A percentile compares a stretch with the other conserved stretches of the same genome.
Evolutionary conservation across 2,329 filamentous ascomycete genomes (phyloP).

Genomic region (Trichoderma citrinoviride): DNA sequence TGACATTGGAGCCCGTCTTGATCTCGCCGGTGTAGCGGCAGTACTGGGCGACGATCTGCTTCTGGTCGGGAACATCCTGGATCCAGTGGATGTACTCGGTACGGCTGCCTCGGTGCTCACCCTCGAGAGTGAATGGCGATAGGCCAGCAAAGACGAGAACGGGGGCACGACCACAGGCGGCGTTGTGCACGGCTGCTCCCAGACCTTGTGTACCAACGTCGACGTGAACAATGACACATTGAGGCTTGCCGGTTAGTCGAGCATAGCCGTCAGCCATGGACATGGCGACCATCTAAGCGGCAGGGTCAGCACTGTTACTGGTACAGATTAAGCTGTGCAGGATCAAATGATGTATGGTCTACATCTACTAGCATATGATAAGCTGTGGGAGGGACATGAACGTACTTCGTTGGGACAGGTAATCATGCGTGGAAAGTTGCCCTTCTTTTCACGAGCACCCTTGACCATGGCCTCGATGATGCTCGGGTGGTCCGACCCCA

Average conservation of each 20-base stretch:
- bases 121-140: conserved; percentile 73
- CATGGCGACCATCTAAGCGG: conserved; percentile 70
- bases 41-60: conserved; percentile 77
- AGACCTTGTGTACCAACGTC: conserved; percentile 80
- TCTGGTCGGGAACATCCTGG: conserved; percentile 79
- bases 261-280: conserved; percentile 84
- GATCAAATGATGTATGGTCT: neutral
- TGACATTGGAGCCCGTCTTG: conserved; percentile 79
- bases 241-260: conserved; percentile 66
- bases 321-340: neutral
- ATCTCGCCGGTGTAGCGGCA: conserved; percentile 81
- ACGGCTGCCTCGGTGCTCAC: conserved; percentile 71
- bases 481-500: conserved; percentile 70
- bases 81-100: conserved; percentile 88
- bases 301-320: neutral
- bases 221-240: conserved; percentile 77
- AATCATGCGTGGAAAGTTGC: conserved; percentile 68
- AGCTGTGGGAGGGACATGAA: neutral
- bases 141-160: conserved; percentile 77
- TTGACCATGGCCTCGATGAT: conserved; percentile 81
- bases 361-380: neutral
- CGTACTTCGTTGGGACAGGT: conserved; percentile 76
- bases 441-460: conserved; percentile 64
- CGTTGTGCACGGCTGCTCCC: conserved; percentile 75
- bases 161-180: conserved; percentile 69